Percentiles rank a stretch among this genome's conserved stretches.
Evolutionary conservation across 192 early-diverging fungal genomes (phyloP).

Genomic region (Radiomyces spectabilis): DNA sequence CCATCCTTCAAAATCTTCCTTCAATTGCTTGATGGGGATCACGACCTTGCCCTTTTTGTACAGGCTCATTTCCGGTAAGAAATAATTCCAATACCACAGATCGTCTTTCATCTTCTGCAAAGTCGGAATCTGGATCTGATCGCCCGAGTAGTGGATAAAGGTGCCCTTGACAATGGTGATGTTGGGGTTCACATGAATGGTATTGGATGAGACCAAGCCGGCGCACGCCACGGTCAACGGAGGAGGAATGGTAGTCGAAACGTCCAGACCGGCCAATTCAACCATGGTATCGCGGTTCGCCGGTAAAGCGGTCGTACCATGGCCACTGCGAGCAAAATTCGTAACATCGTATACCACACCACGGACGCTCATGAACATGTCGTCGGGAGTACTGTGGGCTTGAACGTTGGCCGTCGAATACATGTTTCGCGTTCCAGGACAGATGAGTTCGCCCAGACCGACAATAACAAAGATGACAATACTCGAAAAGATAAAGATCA

Average conservation of each 20-base stretch:
- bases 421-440: constrained; percentile 63
- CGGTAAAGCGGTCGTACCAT: constrained; percentile 39
- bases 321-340: constrained; percentile 50
- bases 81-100: constrained; percentile 29
- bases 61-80: constrained; percentile 38
- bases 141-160: constrained; percentile 26
- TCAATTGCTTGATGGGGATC: constrained; percentile 56
- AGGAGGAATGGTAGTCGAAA: constrained; percentile 58
- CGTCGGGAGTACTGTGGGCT: constrained; percentile 47
- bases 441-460: constrained; percentile 80
- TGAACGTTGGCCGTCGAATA: constrained; percentile 53
- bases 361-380: constrained; percentile 56
- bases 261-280: constrained; percentile 51
- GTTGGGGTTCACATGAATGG: constrained; percentile 24
- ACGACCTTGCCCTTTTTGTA: constrained; percentile 63
- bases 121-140: constrained; percentile 4
- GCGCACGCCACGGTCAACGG: constrained; percentile 47
- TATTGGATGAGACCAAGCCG: constrained; percentile 33
- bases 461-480: constrained; percentile 85
- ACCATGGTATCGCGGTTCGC: constrained; percentile 35
- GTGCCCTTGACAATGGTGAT: not conserved
- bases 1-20: constrained; percentile 34
- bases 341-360: constrained; percentile 67
- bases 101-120: constrained; percentile 21
- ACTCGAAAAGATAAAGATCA: constrained; percentile 76